Evolutionary conservation across 805 yeast species (phyloP).

Genomic region (Schwanniomyces yamadae): DNA sequence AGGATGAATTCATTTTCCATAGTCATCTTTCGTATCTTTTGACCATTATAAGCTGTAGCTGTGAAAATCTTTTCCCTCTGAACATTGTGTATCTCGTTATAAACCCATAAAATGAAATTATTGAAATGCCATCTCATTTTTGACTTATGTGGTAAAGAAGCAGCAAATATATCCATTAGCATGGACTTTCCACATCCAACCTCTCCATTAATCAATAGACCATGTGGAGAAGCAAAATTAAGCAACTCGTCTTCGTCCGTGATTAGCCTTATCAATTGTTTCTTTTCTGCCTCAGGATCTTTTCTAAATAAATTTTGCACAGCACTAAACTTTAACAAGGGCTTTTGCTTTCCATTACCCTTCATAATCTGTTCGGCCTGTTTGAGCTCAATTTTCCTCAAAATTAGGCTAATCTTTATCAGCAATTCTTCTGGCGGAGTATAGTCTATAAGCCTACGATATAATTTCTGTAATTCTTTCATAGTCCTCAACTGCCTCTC

Average conservation of each 20-base stretch:
- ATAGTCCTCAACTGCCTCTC: conserved; percentile 61
- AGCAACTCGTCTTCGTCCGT: conserved; percentile 61
- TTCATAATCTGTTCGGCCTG: conserved; percentile 22
- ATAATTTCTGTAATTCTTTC: conserved; percentile 60
- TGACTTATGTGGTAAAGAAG: conserved; percentile 57
- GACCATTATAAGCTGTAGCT: conserved; percentile 20
- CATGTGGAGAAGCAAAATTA: conserved; percentile 60
- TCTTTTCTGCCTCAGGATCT: conserved; percentile 29
- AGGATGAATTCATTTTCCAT: conserved; percentile 63
- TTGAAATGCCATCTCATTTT: conserved; percentile 73
- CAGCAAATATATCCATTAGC: conserved; percentile 71
- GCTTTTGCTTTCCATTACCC: conserved; percentile 9
- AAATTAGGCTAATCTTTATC: conserved; percentile 42
- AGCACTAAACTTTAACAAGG: conserved; percentile 16
- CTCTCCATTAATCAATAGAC: conserved; percentile 60
- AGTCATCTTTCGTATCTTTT: conserved; percentile 23
- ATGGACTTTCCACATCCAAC: conserved; percentile 77
- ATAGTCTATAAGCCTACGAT: conserved; percentile 58
- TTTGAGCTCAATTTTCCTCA: conserved; percentile 32
- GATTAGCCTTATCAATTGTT: conserved; percentile 48
- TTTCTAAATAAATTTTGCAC: conserved; percentile 25
- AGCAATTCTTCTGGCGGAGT: conserved; percentile 50
- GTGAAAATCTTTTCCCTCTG: conserved; percentile 43
- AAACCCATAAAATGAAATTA: conserved; percentile 68
- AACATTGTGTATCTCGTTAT: conserved; percentile 56